Evolutionary conservation across 352 stramenopile species (phyloP).

Genomic region (Phytophthora pseudosyringae): DNA sequence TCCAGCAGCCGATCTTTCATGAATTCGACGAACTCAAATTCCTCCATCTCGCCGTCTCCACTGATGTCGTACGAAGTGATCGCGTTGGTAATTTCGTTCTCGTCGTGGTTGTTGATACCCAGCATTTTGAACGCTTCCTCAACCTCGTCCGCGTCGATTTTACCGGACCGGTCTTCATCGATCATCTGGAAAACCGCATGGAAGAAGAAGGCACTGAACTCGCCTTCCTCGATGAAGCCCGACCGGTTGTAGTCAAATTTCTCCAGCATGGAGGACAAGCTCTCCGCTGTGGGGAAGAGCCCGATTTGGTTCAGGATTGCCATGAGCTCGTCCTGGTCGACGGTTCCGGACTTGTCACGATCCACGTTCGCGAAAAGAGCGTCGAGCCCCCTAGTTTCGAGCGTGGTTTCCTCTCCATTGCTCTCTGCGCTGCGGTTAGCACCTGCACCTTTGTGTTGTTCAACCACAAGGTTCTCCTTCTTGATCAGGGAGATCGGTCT

Average conservation of each 20-base stretch:
- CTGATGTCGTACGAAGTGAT: conserved; percentile 81
- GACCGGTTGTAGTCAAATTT: conserved; percentile 62
- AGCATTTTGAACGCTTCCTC: conserved; percentile 79
- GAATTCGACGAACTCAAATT: conserved; percentile 84
- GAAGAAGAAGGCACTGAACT: conserved; percentile 79
- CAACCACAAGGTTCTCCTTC: conserved; percentile 49
- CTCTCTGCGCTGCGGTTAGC: conserved; percentile 6
- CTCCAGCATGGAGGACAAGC: conserved; percentile 51
- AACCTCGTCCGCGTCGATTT: conserved; percentile 80
- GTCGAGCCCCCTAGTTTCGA: conserved; percentile 66
- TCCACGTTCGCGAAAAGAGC: conserved; percentile 72
- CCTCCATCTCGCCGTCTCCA: conserved; percentile 80
- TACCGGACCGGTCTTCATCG: conserved; percentile 73
- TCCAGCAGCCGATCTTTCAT: conserved; percentile 73
- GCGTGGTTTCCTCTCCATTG: conserved; percentile 48
- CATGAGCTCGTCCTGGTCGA: conserved; percentile 69
- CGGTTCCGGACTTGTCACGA: conserved; percentile 59
- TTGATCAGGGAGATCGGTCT: conserved; percentile 52
- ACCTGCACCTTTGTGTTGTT: conserved; percentile 33
- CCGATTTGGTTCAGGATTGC: conserved; percentile 69
- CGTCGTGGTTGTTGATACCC: conserved; percentile 60
- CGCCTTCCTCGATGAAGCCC: conserved; percentile 53
- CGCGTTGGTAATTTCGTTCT: conserved; percentile 65
- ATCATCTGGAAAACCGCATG: conserved; percentile 79
- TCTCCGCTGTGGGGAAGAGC: conserved; percentile 60